Evolutionary conservation across 768 basidiomycete species (phyloP), one percentile per base, ranked within the genome.

Genomic region (Mycena kentingensis): DNA sequence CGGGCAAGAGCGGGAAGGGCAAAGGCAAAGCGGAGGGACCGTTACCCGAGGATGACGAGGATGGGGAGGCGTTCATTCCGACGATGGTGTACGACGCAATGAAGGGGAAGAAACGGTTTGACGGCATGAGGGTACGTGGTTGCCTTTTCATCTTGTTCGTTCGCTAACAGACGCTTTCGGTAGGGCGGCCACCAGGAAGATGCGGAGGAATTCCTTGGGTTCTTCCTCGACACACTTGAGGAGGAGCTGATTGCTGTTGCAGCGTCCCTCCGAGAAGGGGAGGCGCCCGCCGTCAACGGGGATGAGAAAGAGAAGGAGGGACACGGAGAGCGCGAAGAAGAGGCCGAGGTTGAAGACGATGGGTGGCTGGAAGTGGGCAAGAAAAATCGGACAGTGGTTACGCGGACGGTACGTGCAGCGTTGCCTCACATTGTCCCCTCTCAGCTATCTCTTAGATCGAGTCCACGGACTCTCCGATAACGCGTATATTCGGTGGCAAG

Each of bases 161-260:
- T 62, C 36, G 31, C 49, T 57, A 27, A 5, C 41, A 50, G 18
- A 16, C 21, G 4, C n/a, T 12, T 28, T 26, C 21, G 28, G 22
- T 13, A 93, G 82, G 84, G 90, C 31, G 94, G 94, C 0, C 90
- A 93, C 52, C 96, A 99, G 72, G 96, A 99, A 67, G 96, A 99
- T 52, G 96, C 95, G 10, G 95, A 99, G 69, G 96, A 99, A 70
- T 98, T 97, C 69, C 76, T 98, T n/a, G 96, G 96, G 3, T 98
- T 97, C 72, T 96, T 92, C 72, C 77, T 98, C 22, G 93, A 98
- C 62, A 90, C 93, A 0, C 74, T 99, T 5, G 93, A 96, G 67
- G 96, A 99, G 66, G 96, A 98, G 72, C 66, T 98, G 11, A 71
- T 91, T 3, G 76, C 78, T 3, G 70, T 96, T n/a, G 38, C 46